Evolutionary conservation across 1,284 basidiomycete genomes (phyloP), one percentile per base, ranked within the genome.

Genomic region (Cutaneotrichosporon mucoides): DNA sequence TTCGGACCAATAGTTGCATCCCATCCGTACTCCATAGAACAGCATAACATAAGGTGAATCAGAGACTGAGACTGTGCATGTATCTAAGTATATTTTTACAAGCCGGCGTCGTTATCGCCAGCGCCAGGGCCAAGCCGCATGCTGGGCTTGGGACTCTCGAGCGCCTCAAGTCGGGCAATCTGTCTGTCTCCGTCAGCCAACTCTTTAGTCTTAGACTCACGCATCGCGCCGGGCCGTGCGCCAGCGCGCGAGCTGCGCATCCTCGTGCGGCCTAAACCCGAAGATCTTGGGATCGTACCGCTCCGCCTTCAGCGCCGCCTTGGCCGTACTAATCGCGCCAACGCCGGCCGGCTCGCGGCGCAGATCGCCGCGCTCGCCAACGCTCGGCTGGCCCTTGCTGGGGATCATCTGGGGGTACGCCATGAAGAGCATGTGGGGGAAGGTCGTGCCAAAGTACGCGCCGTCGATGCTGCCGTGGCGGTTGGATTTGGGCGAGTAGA

Each of bases 371-470:
- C 80, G 79, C 37, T 66, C 67, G 34, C 57, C 41, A 46, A 66
- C 63, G 55, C 66, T 56, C 52, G 84, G 81, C 11, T 85, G 83
- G 2, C 81, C 84, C 78, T 96, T 97, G 35, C 86, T 83, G 8
- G 93, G 90, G 52, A 94, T 88, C 68, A 95, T 86, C 56, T 87
- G 86, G 0, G 93, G 92, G 76, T 96, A 95, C 45, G 94, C 91
- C 81, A 97, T 90, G 81, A 93, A 93, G 48, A 97, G 82, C 67
- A 97, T 87, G 76, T 96, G 93, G 0, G 92, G 92, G 80, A 97
- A 97, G 0, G 91, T 95, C 0, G 92, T 94, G 60, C 94, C 93
- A 70, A 97, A 97, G 79, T 94, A 97, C 2, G 94, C 93, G 36
- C 93, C 93, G 76, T 97, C 93, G 72, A 96, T 96, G 38, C 88